A percentile compares a stretch with the other conserved stretches of the same genome.
Conservation (phyloP, 176 grass and related monocot species). For the Oryza longistaminata region DNA sequence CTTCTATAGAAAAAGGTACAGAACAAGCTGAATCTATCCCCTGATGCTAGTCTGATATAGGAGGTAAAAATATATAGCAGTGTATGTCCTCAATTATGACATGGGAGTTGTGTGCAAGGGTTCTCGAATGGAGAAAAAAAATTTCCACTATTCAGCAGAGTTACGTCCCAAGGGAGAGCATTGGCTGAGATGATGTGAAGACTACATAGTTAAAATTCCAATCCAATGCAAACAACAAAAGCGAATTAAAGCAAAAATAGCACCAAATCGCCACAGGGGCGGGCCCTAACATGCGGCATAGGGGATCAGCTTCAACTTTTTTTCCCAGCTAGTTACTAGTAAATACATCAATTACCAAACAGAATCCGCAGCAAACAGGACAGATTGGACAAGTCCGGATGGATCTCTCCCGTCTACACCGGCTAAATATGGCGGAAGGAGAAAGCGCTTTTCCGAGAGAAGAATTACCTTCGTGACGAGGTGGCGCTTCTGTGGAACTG, state of each 20-base stretch:
- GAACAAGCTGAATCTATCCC: neutral
- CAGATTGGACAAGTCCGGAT: neutral
- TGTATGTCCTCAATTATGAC: neutral
- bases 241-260: neutral
- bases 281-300: neutral
- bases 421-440: neutral
- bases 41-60: neutral
- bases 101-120: neutral
- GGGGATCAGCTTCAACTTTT: neutral
- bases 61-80: neutral
- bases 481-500: neutral
- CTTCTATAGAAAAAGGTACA: neutral
- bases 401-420: neutral
- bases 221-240: neutral
- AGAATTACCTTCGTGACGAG: neutral
- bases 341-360: neutral
- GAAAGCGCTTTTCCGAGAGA: neutral
- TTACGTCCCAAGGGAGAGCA: neutral
- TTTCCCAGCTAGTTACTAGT: neutral
- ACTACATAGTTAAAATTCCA: neutral
- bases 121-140: neutral
- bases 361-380: neutral
- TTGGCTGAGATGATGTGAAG: neutral
- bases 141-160: neutral
- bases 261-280: neutral